These are phyloP conservation scores for Salvia hispanica DNA, from an alignment of 257 asterid species.

Conservation along the genomic window DNA sequence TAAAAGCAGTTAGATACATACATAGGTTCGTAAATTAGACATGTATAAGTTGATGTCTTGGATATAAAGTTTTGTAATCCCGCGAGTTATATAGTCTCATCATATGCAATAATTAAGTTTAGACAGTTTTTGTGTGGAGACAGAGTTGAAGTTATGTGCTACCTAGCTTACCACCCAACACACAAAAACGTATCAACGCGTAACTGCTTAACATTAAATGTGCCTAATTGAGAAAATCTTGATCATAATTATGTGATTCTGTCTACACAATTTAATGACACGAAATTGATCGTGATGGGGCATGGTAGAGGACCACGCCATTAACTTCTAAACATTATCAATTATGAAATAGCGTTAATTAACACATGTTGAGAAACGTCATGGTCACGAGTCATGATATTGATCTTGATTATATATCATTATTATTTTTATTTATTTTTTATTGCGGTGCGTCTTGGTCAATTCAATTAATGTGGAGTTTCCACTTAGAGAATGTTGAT, in stretches of 20 bases:
- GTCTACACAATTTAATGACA: conserved; percentile 7
- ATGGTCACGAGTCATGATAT: too few species aligned
- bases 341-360: not conserved
- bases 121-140: not conserved
- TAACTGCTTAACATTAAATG: conserved; percentile 7
- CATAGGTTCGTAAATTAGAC: too few species aligned
- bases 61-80: too few species aligned
- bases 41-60: too few species aligned
- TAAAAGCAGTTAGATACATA: too few species aligned
- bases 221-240: conserved; percentile 24
- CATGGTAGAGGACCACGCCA: conserved; percentile 20
- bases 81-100: conserved; percentile 9
- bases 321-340: not conserved
- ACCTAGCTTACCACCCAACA: conserved; percentile 15
- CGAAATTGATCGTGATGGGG: not conserved
- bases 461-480: too few species aligned
- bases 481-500: too few species aligned
- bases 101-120: not conserved
- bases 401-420: too few species aligned
- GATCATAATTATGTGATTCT: not conserved
- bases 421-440: too few species aligned
- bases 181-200: not conserved
- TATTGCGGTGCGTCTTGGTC: too few species aligned
- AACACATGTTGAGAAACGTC: too few species aligned
- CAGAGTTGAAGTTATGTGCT: not conserved